Evolutionary conservation across 768 basidiomycete genomes (phyloP).

Genomic region (Rhodotorula babjevae): DNA sequence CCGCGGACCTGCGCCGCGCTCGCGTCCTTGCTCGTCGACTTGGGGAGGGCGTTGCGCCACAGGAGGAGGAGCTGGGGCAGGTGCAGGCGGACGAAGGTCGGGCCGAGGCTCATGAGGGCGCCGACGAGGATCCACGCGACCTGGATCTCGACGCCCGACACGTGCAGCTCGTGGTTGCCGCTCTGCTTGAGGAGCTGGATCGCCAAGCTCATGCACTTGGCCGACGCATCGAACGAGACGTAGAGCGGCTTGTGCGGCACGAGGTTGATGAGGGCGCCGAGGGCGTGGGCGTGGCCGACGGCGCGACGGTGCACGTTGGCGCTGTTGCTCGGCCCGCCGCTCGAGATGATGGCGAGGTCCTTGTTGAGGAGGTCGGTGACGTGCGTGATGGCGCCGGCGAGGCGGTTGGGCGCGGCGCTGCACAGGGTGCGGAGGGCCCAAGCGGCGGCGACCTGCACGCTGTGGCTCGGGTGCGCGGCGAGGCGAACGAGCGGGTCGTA

Average conservation of each 20-base stretch:
- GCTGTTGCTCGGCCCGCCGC: conserved; percentile 5
- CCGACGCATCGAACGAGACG: conserved; percentile 83
- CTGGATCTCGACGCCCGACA: conserved; percentile 79
- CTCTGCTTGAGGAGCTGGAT: conserved; percentile 83
- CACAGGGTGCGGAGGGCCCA: conserved; percentile 90
- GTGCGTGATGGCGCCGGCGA: conserved; percentile 70
- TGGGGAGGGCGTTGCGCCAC: conserved; percentile 95
- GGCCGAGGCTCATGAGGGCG: conserved; percentile 84
- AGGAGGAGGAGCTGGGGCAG: conserved; percentile 88
- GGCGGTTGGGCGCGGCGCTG: conserved; percentile 74
- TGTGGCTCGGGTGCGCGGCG: conserved; percentile 78
- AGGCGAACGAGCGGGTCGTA: conserved; percentile 78
- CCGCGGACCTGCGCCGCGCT: conserved; percentile 59
- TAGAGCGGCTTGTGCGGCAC: conserved; percentile 85
- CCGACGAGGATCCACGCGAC: conserved; percentile 91
- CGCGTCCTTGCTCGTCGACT: conserved; percentile 83
- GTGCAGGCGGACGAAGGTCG: conserved; percentile 87
- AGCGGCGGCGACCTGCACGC: conserved; percentile 76
- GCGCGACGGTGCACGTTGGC: conserved; percentile 55
- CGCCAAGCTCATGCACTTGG: conserved; percentile 73
- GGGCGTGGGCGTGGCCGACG: conserved; percentile 83
- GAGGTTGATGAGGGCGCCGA: conserved; percentile 78
- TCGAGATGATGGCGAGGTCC: conserved; percentile 60
- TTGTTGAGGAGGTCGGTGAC: conserved; percentile 77
- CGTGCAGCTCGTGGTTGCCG: conserved; percentile 78